Evolutionary conservation across 495 filamentous ascomycete species (phyloP), one percentile per base, ranked within the genome.

Genomic region (Talaromyces borbonicus): DNA sequence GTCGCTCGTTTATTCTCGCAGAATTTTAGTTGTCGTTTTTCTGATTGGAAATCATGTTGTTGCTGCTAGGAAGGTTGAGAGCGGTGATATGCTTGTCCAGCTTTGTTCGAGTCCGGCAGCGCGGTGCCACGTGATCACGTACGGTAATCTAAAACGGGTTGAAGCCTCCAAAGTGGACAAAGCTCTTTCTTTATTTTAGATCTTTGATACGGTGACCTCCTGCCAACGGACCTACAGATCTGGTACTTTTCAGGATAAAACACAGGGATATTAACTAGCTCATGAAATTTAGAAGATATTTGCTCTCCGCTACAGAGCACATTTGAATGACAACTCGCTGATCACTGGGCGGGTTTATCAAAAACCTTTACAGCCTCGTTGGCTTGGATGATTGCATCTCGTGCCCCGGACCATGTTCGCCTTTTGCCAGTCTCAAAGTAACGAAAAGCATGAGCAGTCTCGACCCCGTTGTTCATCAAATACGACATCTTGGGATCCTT

Each of bases 391-490:
- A 39, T 39, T 24, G 36, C 36, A 16, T 39, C 36, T 39, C 36
- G 19, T 20, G 24, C 48, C 48, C 48, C 32, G 22, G 27, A 14
- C 30, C 42, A 35, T 33, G 25, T 25, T 43, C 40, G 36, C 30
- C 24, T 46, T 16, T 36, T 25, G 31, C 49, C 49, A 5, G 29
- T 64, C 61, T 39, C 36, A 44, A 66, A 66, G 39, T 47, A 61
- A 9, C 57, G 47, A 43, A 56, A 62, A 5, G 50, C 54, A 48
- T 63, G 56, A 8, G 63, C 56, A 22, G 61, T 65, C 39, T 63
- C 57, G 4, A 61, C 50, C 0, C 61, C 63, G 43, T 64, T 29
- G 23, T 56, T 59, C 57, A 64, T 57, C 43, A 62, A 30, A 24
- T 54, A 48, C 14, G 54, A 65, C 54, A 67, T 56, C 48, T 53